Base-by-base conservation (phyloP, 495 filamentous ascomycete genomes). In the Aspergillus nanangensis region DNA sequence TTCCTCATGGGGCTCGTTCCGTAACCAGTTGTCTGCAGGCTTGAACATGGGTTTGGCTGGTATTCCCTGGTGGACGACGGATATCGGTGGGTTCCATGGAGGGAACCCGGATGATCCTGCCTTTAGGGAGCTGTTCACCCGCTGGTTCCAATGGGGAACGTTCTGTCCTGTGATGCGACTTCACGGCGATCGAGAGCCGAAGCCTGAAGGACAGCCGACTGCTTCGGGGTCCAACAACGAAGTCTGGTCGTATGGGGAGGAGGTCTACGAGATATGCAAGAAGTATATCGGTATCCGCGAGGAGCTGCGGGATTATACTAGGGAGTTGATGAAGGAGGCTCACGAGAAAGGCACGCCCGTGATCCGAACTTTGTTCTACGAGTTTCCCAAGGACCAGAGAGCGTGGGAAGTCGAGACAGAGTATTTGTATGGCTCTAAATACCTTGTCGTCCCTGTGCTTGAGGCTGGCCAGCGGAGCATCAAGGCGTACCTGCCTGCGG, bases 71-170 rank as follows among this genome's bases (percentile, higher is more conserved):
- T 78, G 75, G 75, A 80, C 76, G 24, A 78, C 75, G 5, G 77
- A 80, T 57, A 82, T 82, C 29, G 78, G 79, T 8, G 79, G 78
- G 0, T 81, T 82, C 55, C 73, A 79, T 57, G 78, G 78, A 8
- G 78, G 79, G 2, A 69, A 77, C 35, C 70, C 76, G 0, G 61
- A 66, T 27, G 71, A 79, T 41, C 57, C 63, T n/a, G 65, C 49
- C 0, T 82, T 82, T 56, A 56, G 76, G 2, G 78, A 82, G 46
- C 59, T 82, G 11, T 77, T 82, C 52, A 70, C 73, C 4, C 65
- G 79, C 2, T 82, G 79, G 79, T 82, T 81, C 56, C 78, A 81
- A 48, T 81, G 76, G 75, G 78, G 76, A 2, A 56, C 76, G 1
- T 82, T 80, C 57, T 80, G 75, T 46, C 77, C 78, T 22, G 79